Evolutionary conservation across 139 green algal genomes (phyloP).

Genomic region (Haematococcus sp.): DNA sequence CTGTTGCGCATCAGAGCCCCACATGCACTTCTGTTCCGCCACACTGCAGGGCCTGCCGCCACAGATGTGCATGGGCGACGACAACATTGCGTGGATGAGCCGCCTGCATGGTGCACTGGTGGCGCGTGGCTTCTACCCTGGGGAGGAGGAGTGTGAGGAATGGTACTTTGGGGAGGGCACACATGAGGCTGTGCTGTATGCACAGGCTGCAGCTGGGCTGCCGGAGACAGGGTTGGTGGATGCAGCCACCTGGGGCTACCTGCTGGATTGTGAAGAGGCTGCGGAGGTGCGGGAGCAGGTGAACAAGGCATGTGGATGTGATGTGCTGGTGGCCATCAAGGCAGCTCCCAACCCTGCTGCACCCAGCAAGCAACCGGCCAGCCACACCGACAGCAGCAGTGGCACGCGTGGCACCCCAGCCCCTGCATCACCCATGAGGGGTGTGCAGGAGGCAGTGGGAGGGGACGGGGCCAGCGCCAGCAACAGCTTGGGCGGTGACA

Average conservation of each 20-base stretch:
- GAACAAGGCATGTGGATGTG: neutral
- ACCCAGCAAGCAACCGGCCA: neutral
- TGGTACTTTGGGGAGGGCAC: constrained; percentile 51
- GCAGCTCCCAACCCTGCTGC: neutral
- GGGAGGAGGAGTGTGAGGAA: constrained; percentile 30
- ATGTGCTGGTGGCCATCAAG: no score
- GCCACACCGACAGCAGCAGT: neutral
- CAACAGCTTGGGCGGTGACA: neutral
- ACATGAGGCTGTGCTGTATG: constrained; percentile 38
- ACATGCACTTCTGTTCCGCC: no score
- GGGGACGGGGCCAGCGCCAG: neutral
- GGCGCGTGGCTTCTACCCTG: constrained; percentile 56
- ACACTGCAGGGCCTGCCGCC: constrained; percentile 47
- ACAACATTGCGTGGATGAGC: constrained; percentile 82
- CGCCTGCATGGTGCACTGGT: constrained; percentile 60
- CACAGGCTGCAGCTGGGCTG: constrained; percentile 61
- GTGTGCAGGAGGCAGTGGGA: neutral
- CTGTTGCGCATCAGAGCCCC: no score
- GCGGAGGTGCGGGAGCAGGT: neutral
- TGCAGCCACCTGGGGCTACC: neutral
- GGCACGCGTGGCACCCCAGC: neutral
- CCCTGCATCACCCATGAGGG: constrained; percentile 10
- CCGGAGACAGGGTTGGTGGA: constrained; percentile 50
- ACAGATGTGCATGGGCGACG: constrained; percentile 52
- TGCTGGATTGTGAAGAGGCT: neutral